These are phyloP conservation scores for Choricystis sp. DNA, from an alignment of 139 green algal species.

Conservation along the genomic window DNA sequence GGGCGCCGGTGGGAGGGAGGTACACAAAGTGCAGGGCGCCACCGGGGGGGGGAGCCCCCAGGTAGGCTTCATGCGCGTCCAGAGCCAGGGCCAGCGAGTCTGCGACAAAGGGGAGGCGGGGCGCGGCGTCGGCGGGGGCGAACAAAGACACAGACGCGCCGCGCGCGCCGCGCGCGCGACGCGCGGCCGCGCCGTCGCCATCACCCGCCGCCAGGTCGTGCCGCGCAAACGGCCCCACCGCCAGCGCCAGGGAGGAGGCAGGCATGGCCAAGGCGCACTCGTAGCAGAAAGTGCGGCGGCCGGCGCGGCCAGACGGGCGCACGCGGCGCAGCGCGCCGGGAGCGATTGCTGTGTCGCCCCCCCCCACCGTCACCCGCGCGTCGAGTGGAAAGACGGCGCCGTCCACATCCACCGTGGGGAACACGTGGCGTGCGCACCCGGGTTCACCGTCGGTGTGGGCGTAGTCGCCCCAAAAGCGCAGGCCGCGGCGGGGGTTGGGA, in stretches of 20 bases:
- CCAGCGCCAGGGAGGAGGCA: neutral
- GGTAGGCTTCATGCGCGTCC: neutral
- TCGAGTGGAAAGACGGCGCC: too few relatives aligned
- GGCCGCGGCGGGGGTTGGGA: too few relatives aligned
- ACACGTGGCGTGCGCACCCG: neutral
- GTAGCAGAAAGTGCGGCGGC: neutral
- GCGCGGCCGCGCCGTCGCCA: too few relatives aligned
- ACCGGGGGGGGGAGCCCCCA: neutral
- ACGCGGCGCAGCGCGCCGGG: neutral
- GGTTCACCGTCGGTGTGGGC: neutral
- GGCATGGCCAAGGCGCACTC: neutral
- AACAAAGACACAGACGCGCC: neutral
- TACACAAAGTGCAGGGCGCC: neutral
- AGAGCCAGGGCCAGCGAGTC: neutral
- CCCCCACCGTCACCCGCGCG: neutral
- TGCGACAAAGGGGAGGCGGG: neutral
- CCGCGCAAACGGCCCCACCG: neutral
- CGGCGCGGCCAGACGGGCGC: too few relatives aligned
- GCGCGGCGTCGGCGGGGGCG: neutral
- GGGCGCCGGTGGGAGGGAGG: neutral
- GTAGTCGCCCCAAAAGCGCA: neutral
- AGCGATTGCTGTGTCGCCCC: neutral
- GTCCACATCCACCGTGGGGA: neutral
- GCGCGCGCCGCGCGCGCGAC: too few relatives aligned
- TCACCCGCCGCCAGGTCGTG: neutral